Evolutionary conservation across 139 green algal genomes (phyloP).

Genomic region (Ulvella scutata): DNA sequence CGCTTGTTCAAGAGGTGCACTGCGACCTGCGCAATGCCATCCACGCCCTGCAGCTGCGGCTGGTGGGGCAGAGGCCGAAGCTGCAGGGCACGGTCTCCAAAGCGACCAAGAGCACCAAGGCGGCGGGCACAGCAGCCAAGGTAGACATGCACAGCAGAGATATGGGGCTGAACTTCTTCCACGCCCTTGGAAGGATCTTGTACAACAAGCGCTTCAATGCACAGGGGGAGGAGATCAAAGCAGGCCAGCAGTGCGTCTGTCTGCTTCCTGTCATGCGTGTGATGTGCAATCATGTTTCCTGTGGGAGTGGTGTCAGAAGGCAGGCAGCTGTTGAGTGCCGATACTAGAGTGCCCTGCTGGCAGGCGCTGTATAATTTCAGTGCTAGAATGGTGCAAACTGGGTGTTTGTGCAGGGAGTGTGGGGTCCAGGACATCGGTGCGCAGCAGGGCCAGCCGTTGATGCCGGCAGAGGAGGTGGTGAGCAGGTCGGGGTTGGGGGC

Average conservation of each 20-base stretch:
- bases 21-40: conserved; percentile 32
- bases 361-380: too few species aligned
- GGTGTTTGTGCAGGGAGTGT: too few species aligned
- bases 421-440: too few species aligned
- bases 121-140: background rate
- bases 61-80: background rate
- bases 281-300: too few species aligned
- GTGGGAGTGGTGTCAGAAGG: too few species aligned
- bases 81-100: background rate
- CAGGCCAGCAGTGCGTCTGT: too few species aligned
- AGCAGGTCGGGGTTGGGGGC: conserved; percentile 25
- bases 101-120: background rate
- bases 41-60: conserved; percentile 24
- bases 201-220: conserved; percentile 49
- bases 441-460: conserved; percentile 10
- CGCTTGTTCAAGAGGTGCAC: conserved; percentile 14
- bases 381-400: too few species aligned
- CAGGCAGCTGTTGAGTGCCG: too few species aligned
- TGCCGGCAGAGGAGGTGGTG: conserved; percentile 36
- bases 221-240: background rate
- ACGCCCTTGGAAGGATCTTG: conserved; percentile 66
- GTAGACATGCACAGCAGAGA: conserved; percentile 14
- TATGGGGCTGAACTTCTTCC: conserved; percentile 41
- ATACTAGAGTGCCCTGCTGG: too few species aligned
- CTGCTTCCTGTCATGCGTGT: too few species aligned